A percentile compares a stretch with the other conserved stretches of the same genome.
These are phyloP conservation scores for Paragyromitra xinjiangensis DNA, from an alignment of 495 filamentous ascomycete genomes.

Conservation along the genomic window DNA sequence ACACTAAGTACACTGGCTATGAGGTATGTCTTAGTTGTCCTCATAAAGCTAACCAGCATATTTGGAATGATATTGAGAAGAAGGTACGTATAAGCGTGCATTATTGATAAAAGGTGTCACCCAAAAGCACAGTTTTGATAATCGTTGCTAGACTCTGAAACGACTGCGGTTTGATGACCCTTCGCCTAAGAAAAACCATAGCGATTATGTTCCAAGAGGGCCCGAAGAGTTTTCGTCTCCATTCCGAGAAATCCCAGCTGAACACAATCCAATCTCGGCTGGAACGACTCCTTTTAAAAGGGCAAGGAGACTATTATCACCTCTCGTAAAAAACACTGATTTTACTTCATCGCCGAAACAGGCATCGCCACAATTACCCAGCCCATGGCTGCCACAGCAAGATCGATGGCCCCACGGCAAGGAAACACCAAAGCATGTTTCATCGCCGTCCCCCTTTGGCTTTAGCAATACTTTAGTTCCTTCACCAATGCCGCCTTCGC, in stretches of 20 bases:
- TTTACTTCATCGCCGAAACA: background rate
- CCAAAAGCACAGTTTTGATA: background rate
- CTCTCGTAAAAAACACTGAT: background rate
- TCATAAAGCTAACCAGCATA: slow-evolving; percentile 16
- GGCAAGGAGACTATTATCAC: background rate
- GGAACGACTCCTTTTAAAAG: background rate
- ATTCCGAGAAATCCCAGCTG: background rate
- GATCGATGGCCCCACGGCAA: background rate
- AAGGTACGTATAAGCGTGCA: slow-evolving; percentile 5
- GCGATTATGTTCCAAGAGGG: background rate
- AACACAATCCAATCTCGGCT: background rate
- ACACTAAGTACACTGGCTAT: background rate
- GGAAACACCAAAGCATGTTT: background rate
- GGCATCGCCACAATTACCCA: background rate
- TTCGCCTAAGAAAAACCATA: background rate
- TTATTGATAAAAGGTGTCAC: background rate
- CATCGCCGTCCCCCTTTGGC: background rate
- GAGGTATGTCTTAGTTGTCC: slow-evolving; percentile 28
- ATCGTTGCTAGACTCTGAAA: background rate
- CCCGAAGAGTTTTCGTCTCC: background rate
- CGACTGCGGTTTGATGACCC: background rate
- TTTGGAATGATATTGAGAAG: slow-evolving; percentile 2
- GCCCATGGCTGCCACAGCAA: background rate
- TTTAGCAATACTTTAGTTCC: background rate
- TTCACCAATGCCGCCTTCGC: background rate